Evolutionary conservation across 2,329 filamentous ascomycete genomes (phyloP), one percentile per base, ranked within the genome.

Genomic region (Lachnellula hyalina): DNA sequence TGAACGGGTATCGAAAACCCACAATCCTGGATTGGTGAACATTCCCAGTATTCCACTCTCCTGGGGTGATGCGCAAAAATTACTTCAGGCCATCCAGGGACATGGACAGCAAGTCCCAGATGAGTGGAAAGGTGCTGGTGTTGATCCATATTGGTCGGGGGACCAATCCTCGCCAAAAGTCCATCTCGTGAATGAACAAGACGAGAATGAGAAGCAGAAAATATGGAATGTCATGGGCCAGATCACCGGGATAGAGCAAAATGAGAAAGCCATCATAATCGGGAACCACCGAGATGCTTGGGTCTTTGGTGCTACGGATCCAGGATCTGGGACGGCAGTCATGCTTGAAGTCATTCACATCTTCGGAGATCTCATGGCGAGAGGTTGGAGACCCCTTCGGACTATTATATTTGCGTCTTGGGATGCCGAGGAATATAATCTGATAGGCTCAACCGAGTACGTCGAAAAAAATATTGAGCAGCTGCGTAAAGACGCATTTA

Each of bases 321-420:
- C 94, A 1, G 90, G 91, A 61, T 89, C 89, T 52, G 94, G 93
- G 28, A 96, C 91, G 0, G 93, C 93, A 5, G 80, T 97, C 41
- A 87, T 99, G 79, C 80, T 97, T 52, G 94, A 99, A 73, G 79
- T 97, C 55, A 85, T 89, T 21, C 85, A 88, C 45, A 84, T 96
- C 48, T 89, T 99, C 65, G 90, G 91, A 41, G 84, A 90, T 60
- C 80, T 97, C 15, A 77, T 85, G 21, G 72, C 78, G 15, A 82
- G 84, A 54, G 93, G 92, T 51, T 99, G 94, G 94, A 82, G 89
- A 25, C 94, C 94, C 1, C 77, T 96, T 15, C 86, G 94, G n/a
- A 95, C 90, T 3, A 96, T 99, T 61, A 89, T 96, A 70, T 97
- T 99, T 71, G 91, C 92, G 67, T 96, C 90, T 35, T 99, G 94